phyloP scores from a whole-genome alignment of 331 rosid species.

The Quercus lobata region DNA sequence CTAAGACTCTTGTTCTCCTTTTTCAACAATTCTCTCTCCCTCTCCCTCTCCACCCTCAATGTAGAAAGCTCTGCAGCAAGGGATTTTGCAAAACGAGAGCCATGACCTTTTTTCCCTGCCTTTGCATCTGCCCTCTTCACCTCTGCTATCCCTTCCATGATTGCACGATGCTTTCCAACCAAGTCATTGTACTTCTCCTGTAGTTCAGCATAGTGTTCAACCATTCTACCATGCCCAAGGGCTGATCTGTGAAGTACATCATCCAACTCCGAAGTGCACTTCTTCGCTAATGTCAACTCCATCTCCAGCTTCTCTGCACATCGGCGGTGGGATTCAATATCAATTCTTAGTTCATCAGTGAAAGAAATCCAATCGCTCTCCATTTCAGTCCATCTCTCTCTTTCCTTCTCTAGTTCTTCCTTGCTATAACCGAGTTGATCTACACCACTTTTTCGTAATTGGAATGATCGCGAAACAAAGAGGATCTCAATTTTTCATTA shows the following conservation, averaged over 20 bases:
- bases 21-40: constrained; percentile 88
- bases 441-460: constrained; percentile 57
- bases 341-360: constrained; percentile 89
- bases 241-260: constrained; percentile 83
- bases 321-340: constrained; percentile 62
- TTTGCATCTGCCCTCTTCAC: constrained; percentile 90
- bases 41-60: constrained; percentile 80
- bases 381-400: constrained; percentile 97
- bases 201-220: constrained; percentile 93
- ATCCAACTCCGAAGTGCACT: constrained; percentile 77
- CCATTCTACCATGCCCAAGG: constrained; percentile 77
- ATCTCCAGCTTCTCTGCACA: constrained; percentile 70
- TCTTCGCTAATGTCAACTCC: constrained; percentile 69
- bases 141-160: constrained; percentile 92
- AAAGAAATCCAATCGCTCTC: constrained; percentile 98
- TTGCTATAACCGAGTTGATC: constrained; percentile 29
- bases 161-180: constrained; percentile 73
- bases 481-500: constrained; percentile 75
- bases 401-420: constrained; percentile 75
- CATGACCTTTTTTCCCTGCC: constrained; percentile 85
- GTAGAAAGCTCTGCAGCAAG: constrained; percentile 93
- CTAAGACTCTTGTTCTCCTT: constrained; percentile 78
- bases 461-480: constrained; percentile 79
- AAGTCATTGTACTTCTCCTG: constrained; percentile 87
- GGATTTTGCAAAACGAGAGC: constrained; percentile 77